A percentile compares a stretch with the other conserved stretches of the same genome.
phyloP scores from a whole-genome alignment of 495 filamentous ascomycete species.

The Pseudoneurospora amorphoporcata region DNA sequence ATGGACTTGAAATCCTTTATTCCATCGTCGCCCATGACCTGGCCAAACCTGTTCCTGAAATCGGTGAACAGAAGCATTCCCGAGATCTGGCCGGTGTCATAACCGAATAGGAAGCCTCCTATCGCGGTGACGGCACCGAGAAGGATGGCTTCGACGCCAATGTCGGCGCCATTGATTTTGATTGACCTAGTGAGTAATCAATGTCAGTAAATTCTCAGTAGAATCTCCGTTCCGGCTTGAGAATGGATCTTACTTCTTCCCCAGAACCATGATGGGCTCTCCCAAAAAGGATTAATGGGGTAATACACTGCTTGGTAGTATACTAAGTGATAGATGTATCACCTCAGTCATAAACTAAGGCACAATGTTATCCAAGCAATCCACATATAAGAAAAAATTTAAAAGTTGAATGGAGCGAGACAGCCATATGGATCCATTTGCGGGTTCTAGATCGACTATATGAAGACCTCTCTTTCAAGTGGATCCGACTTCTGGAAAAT shows the following conservation, averaged over 20 bases:
- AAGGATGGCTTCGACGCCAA: constrained; percentile 23
- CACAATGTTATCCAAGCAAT: not conserved
- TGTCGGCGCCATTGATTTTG: constrained; percentile 26
- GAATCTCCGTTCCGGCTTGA: not conserved
- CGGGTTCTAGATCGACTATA: not conserved
- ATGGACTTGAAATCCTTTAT: constrained; percentile 20
- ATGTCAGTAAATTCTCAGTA: not conserved
- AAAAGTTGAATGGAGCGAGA: not conserved
- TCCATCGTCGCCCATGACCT: constrained; percentile 16
- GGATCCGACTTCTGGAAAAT: not conserved
- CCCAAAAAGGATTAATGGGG: not conserved
- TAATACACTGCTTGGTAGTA: not conserved
- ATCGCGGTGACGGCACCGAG: constrained; percentile 41
- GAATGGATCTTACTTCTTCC: not conserved
- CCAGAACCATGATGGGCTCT: not conserved
- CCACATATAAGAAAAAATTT: not conserved
- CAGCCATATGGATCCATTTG: not conserved
- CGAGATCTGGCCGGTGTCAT: constrained; percentile 53
- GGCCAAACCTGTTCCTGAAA: constrained; percentile 36
- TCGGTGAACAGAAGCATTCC: constrained; percentile 52
- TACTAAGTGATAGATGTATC: not conserved
- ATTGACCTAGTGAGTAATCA: constrained; percentile 13
- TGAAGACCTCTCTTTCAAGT: not conserved
- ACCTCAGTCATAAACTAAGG: not conserved
- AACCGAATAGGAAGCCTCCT: constrained; percentile 69